Conservation (phyloP, 139 green algal species). For the Tetraselmis chui region DNA sequence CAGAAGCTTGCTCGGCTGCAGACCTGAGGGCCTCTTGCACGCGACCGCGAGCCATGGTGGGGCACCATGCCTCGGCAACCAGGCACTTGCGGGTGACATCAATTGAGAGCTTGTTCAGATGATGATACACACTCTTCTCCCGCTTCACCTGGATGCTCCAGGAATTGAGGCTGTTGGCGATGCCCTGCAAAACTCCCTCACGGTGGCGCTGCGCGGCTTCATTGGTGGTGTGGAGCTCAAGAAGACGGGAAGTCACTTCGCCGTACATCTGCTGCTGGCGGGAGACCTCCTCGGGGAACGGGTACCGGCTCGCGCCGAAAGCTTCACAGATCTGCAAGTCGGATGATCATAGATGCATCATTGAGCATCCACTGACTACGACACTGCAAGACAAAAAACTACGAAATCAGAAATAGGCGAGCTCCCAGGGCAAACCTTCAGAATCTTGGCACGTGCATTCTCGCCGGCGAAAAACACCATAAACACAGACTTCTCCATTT, state of each 20-base stretch:
- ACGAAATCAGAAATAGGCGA: too few relatives aligned
- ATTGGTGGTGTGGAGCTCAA: slow-evolving; percentile 87
- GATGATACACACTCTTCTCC: slow-evolving; percentile 96
- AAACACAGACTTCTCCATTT: slow-evolving; percentile 89
- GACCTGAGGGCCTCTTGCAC: slow-evolving; percentile 63
- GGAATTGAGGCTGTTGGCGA: slow-evolving; percentile 53
- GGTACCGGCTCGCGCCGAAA: slow-evolving; percentile 93
- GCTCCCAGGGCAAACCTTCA: slow-evolving; percentile 70
- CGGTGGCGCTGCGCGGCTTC: slow-evolving; percentile 42
- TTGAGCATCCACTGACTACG: background rate
- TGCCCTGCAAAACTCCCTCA: slow-evolving; percentile 36
- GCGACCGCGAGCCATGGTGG: slow-evolving; percentile 33
- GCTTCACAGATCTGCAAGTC: slow-evolving; percentile 88
- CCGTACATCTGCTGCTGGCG: slow-evolving; percentile 81
- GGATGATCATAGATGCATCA: background rate
- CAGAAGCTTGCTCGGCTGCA: slow-evolving; percentile 29
- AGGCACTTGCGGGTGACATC: slow-evolving; percentile 90
- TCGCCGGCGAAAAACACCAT: slow-evolving; percentile 97
- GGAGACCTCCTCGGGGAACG: slow-evolving; percentile 86
- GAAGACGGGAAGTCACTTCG: slow-evolving; percentile 77
- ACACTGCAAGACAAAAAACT: too few relatives aligned
- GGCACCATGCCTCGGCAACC: slow-evolving; percentile 91
- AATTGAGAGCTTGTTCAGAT: slow-evolving; percentile 92
- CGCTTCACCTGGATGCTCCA: slow-evolving; percentile 58
- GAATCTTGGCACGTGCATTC: slow-evolving; percentile 80